Evolutionary conservation across 1,284 basidiomycete species (phyloP), one percentile per base, ranked within the genome.

Genomic region (Cryptococcus neoformans): DNA sequence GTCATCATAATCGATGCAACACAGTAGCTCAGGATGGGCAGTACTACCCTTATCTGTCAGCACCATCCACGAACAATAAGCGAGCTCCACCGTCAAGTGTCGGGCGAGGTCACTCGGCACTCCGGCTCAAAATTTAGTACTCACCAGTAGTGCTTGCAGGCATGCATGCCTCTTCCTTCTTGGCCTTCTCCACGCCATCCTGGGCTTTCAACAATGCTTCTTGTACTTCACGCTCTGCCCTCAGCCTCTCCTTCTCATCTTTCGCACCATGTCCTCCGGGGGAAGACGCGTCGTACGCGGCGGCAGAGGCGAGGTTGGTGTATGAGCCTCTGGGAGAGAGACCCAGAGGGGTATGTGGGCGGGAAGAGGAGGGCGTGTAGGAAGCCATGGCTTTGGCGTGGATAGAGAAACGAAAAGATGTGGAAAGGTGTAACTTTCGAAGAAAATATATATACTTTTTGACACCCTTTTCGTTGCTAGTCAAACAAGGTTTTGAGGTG

Each of bases 1-100:
- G 96, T 99, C 96, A 99, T 99, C 57, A 94, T 81, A 69, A 99
- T 97, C 16, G 91, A 94, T 1, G 95, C 92, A 16, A 89, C 65
- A 73, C 96, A 99, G 78, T 99, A 99, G 72, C 87, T 90, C 59
- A 89, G 62, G 62, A 98, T 89, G 34, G 94, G 87, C 34, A 59
- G 61, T 16, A 64, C 68, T 71, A 21, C 21, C 21, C 21, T 21
- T 21, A 21, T 21, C 9, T 21, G 17, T 49, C 42, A 47, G 45
- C 40, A 16, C 10, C 17, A 44, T 6, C 48, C 21, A 21, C 21
- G 21, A 21, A 21, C 21, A 21, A 21, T 21, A n/a, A n/a, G n/a
- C n/a, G 21, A 21, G 21, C 21, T 21, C 21, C 21, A 21, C 21
- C 21, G n/a, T 21, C 21, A 21, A 21, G 21, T 21, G 21, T 21